phyloP scores from a whole-genome alignment of 73 alveolate species.

The Paramecium sonneborni region DNA sequence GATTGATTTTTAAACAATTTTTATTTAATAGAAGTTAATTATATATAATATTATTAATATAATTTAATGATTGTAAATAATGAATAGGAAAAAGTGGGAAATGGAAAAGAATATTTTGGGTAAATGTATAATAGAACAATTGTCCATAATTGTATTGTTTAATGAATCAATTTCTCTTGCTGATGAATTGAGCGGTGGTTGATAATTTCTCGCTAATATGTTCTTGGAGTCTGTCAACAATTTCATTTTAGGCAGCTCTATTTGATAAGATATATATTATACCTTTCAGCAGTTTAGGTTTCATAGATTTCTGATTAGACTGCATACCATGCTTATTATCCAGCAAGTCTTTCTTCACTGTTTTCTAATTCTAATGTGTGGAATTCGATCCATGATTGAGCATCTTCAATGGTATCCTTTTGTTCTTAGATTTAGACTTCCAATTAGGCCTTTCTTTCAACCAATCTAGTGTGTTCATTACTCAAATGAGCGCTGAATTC shows the following conservation, averaged over 20 bases:
- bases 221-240: constrained; percentile 57
- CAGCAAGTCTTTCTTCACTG: constrained; percentile 53
- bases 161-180: constrained; percentile 47
- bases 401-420: constrained; percentile 57
- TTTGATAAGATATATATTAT: background rate
- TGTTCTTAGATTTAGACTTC: constrained; percentile 52
- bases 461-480: constrained; percentile 52
- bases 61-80: background rate
- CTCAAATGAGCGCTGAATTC: constrained; percentile 37
- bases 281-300: constrained; percentile 56
- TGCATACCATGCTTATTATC: constrained; percentile 35
- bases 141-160: constrained; percentile 31
- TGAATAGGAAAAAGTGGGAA: background rate
- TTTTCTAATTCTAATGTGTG: constrained; percentile 46
- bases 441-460: constrained; percentile 43
- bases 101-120: background rate
- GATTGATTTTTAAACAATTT: too few species aligned
- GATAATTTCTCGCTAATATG: constrained; percentile 55
- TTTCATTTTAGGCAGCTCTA: constrained; percentile 46
- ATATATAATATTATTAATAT: too few species aligned
- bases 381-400: constrained; percentile 56
- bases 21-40: too few species aligned
- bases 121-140: background rate
- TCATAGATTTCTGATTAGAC: constrained; percentile 33
- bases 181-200: constrained; percentile 47